These are phyloP conservation scores for Kodamaea leandrae DNA, from an alignment of 805 yeast genomes.

Conservation along the genomic window DNA sequence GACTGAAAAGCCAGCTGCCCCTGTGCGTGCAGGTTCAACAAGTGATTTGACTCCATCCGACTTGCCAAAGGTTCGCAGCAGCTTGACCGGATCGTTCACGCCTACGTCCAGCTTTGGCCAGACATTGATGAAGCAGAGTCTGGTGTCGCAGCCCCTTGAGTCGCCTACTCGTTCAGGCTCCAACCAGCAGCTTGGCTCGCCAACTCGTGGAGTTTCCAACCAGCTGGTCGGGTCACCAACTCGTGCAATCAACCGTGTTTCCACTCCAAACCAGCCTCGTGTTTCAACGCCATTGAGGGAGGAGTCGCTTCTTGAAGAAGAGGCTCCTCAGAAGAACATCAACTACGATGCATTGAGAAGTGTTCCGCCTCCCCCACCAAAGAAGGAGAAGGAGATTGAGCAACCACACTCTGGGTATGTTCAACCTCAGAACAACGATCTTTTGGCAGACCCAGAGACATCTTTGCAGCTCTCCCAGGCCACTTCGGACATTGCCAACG, in stretches of 20 bases:
- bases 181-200: constrained; percentile 1
- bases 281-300: constrained; percentile 4
- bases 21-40: constrained; percentile 21
- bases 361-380: constrained; percentile 44
- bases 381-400: constrained; percentile 16
- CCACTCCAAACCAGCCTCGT: constrained; percentile 11
- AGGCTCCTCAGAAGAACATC: constrained; percentile 17
- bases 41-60: constrained; percentile 32
- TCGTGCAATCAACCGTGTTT: constrained; percentile 21
- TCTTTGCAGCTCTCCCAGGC: constrained; percentile 73
- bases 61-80: constrained; percentile 32
- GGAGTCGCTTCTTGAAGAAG: background rate
- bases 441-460: constrained; percentile 58
- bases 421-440: constrained; percentile 37
- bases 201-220: constrained; percentile 22
- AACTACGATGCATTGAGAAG: constrained; percentile 53
- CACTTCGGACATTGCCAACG: constrained; percentile 80
- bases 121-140: constrained; percentile 40
- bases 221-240: constrained; percentile 22
- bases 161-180: background rate
- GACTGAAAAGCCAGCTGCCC: constrained; percentile 18
- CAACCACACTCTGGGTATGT: too few species aligned
- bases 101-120: constrained; percentile 90
- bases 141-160: background rate
- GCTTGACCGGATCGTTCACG: constrained; percentile 50